Base-by-base conservation (phyloP, 805 yeast species). In the Priceomyces fermenticarens region DNA sequence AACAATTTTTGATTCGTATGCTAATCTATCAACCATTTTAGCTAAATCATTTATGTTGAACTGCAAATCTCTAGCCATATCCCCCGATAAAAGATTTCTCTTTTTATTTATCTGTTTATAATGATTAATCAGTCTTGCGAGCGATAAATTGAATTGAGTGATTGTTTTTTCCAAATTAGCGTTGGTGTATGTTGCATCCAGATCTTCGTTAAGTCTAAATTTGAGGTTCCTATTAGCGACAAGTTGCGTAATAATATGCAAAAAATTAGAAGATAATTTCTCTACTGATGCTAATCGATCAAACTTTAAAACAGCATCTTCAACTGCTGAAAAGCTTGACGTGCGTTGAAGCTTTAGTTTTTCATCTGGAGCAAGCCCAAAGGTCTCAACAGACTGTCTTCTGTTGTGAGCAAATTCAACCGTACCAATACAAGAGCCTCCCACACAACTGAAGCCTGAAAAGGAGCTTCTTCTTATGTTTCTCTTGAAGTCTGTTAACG, bases 1-100 rank as follows among this genome's bases (percentile, higher is more conserved):
- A 3, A 70, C 64, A n/a, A 67, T 65, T 39, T 73, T 53, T 3
- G 72, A 61, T 39, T 71, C 70, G 43, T 70, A 70, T 2, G 62
- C 49, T 43, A 70, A 54, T 36, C 72, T 47, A 44, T 70, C 74
- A 8, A 70, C 59, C 7, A 63, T 60, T 3, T 63, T 57, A 2
- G 59, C 54, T 32, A 70, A 52, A 31, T 58, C 63, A 9, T 51
- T 49, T 40, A 67, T 52, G 35, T 61, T 59, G 40, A 49, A 49
- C 26, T 61, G 53, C 25, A 69, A 53, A 27, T 54, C 52, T 6
- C 51, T 51, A 3, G 57, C 47, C 26, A 65, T 54, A 25, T 65
- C 70, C 20, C 56, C 63, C 26, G 60, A 63, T 14, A 62, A 43
- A 4, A 60, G 43, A 26, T 49, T 58, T 10, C 48, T 40, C 38